Percentiles rank a stretch among this genome's conserved stretches.
Evolutionary conservation across 306 rosid species (phyloP).

Genomic region (Prunus salicina): DNA sequence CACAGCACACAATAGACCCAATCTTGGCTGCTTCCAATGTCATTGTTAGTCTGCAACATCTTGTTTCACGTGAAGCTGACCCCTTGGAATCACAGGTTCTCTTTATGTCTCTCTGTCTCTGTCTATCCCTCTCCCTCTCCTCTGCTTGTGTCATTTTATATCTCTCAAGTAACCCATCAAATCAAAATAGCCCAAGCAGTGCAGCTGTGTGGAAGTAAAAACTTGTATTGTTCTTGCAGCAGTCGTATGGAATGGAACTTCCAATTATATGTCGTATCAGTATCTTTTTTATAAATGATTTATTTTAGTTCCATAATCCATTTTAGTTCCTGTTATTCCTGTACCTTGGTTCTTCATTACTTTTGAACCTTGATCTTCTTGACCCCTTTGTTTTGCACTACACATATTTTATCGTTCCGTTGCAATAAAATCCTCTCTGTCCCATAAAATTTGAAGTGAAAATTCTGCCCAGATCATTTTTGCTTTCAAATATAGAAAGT

Average conservation of each 20-base stretch:
- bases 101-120: background rate
- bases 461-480: background rate
- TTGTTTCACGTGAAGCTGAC: constrained; percentile 82
- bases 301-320: background rate
- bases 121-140: no score
- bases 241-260: background rate
- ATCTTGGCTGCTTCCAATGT: constrained; percentile 78
- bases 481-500: background rate
- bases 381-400: no score
- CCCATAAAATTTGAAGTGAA: no score
- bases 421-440: no score
- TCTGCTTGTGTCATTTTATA: no score
- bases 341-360: background rate
- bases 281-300: no score
- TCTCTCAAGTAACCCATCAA: no score
- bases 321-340: background rate
- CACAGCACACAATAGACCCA: constrained; percentile 81
- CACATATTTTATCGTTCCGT: no score
- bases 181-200: no score
- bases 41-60: constrained; percentile 78
- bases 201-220: no score
- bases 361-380: no score
- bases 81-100: constrained; percentile 82
- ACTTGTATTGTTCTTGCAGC: no score
- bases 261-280: background rate